Base-by-base conservation (phyloP, 1,284 basidiomycete species). In the Trichosporon ovoides region DNA sequence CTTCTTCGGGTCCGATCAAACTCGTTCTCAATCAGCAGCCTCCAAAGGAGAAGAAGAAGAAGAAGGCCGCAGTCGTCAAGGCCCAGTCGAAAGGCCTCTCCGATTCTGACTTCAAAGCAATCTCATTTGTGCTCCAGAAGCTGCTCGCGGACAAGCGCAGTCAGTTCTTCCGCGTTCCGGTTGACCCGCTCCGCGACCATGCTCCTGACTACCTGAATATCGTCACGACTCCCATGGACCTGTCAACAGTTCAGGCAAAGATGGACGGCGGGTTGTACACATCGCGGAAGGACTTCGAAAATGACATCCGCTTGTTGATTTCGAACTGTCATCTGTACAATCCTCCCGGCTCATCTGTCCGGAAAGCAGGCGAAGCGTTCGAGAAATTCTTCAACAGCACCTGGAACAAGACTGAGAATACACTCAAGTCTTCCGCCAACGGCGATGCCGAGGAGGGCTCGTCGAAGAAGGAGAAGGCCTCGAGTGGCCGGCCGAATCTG, bases 191-290 rank as follows among this genome's bases (percentile, higher is more conserved):
- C 20, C 82, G 90, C 64, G 89, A 94, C 69, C 82, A 84, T 68
- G 89, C 89, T 16, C 88, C 89, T 16, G 87, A 88, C 65, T 98
- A 98, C 76, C 91, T 92, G 68, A 85, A 89, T 54, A 79, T 95
- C 58, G 89, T 99, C 77, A 89, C 89, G 73, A 81, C 87, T 14
- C 95, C 96, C 0, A 98, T 99, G 91, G 95, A 99, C 73, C 80
- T 98, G 13, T 86, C 86, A 52, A 94, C 92, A 0, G 89, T 96
- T 79, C 81, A 82, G 19, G 88, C 88, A 55, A 98, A 96, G 76
- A 79, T 98, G 22, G 87, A 91, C 68, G 85, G 83, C 60, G 92
- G 92, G 0, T 68, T 74, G 52, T 98, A 98, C 79, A 83, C 85
- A 61, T 84, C 89, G 68, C 86, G 93, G 20, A 85, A 87, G 69